Evolutionary conservation across 148 eudicot species (phyloP).

Genomic region (Amaranthus hypochondriacus): DNA sequence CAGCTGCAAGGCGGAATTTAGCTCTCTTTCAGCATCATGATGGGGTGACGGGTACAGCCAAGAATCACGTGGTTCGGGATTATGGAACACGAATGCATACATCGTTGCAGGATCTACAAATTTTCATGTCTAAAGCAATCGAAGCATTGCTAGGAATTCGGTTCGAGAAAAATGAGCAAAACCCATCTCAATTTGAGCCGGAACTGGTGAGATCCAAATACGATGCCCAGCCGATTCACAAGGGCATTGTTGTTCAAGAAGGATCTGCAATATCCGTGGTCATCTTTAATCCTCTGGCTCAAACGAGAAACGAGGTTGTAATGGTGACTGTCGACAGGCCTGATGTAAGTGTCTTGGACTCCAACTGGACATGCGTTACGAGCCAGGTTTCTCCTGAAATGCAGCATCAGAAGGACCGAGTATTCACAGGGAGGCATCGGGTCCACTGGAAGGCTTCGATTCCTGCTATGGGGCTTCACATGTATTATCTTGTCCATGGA

Average conservation of each 20-base stretch:
- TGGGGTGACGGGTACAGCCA: slow-evolving; percentile 98
- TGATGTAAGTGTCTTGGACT: slow-evolving; percentile 78
- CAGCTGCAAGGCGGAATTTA: slow-evolving; percentile 93
- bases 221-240: slow-evolving; percentile 73
- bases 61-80: slow-evolving; percentile 89
- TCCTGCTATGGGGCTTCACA: slow-evolving; percentile 85
- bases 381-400: slow-evolving; percentile 96
- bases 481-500: slow-evolving; percentile 79
- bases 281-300: slow-evolving; percentile 83
- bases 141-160: slow-evolving; percentile 81
- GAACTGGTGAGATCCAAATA: slow-evolving; percentile 73
- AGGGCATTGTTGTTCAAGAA: slow-evolving; percentile 48
- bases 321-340: slow-evolving; percentile 78
- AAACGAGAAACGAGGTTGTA: slow-evolving; percentile 78
- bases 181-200: slow-evolving; percentile 72
- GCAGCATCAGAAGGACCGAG: slow-evolving; percentile 50
- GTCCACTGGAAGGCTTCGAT: slow-evolving; percentile 83
- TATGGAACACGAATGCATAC: slow-evolving; percentile 94
- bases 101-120: slow-evolving; percentile 80
- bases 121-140: slow-evolving; percentile 94
- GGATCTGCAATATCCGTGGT: slow-evolving; percentile 68
- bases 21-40: slow-evolving; percentile 99
- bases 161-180: slow-evolving; percentile 72
- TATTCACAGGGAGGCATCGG: slow-evolving; percentile 81
- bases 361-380: slow-evolving; percentile 94